A percentile compares a stretch with the other conserved stretches of the same genome.
These are phyloP conservation scores for Arabidopsis suecica DNA, from an alignment of 345 rosid species.

Conservation along the genomic window DNA sequence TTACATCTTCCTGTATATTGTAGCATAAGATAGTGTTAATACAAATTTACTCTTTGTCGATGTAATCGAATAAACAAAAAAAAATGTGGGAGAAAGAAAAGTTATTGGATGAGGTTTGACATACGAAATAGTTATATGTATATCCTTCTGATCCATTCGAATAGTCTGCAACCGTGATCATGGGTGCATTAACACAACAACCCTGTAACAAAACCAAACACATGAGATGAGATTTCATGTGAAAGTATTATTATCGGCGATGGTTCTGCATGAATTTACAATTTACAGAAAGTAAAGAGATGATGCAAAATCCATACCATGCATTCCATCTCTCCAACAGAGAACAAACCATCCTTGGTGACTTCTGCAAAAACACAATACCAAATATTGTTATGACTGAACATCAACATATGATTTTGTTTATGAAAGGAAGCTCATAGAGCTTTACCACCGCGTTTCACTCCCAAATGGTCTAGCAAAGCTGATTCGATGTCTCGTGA, in stretches of 20 bases:
- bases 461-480: conserved; percentile 90
- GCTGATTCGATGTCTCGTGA: conserved; percentile 90
- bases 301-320: conserved; percentile 62
- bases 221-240: not conserved
- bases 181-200: conserved; percentile 97
- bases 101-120: conserved; percentile 40
- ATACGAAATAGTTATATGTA: conserved; percentile 87
- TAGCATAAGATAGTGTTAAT: conserved; percentile 32
- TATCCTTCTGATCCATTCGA: conserved; percentile 96
- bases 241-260: not conserved
- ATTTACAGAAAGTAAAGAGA: conserved; percentile 9
- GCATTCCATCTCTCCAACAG: conserved; percentile 99
- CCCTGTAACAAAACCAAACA: conserved; percentile 63
- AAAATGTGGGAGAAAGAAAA: conserved; percentile 18
- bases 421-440: conserved; percentile 13
- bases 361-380: conserved; percentile 65
- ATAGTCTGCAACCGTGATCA: conserved; percentile 98
- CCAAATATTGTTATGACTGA: conserved; percentile 29
- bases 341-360: conserved; percentile 97
- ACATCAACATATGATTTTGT: not conserved
- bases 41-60: not conserved
- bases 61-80: not conserved
- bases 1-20: conserved; percentile 89
- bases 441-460: conserved; percentile 84
- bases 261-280: not conserved